Conservation (phyloP, 139 green algal species). For the Edaphochlamys debaryana region DNA sequence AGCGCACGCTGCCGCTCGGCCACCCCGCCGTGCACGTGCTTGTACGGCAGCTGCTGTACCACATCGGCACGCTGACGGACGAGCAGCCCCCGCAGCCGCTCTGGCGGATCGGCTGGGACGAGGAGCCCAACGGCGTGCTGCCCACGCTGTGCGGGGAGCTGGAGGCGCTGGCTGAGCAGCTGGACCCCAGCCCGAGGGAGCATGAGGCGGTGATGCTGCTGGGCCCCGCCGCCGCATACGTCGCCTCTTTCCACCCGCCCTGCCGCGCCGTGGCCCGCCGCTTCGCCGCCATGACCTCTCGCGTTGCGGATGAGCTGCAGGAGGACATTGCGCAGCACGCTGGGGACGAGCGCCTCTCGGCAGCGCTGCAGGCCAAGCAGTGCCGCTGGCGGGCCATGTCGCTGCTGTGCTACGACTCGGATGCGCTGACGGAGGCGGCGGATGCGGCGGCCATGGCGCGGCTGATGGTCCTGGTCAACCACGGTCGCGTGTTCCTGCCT, state of each 20-base stretch:
- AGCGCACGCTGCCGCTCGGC: conserved; percentile 40
- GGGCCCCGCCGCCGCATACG: conserved; percentile 57
- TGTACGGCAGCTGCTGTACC: conserved; percentile 55
- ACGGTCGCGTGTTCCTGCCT: conserved; percentile 49
- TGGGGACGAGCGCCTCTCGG: neutral
- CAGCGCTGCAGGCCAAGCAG: conserved; percentile 44
- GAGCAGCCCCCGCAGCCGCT: neutral
- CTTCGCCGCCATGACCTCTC: conserved; percentile 56
- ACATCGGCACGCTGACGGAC: conserved; percentile 19
- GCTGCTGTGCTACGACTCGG: conserved; percentile 47
- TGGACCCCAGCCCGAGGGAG: conserved; percentile 43
- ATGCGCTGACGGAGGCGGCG: too few species aligned
- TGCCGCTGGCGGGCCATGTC: conserved; percentile 27
- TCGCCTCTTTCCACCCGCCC: conserved; percentile 31
- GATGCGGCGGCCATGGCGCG: conserved; percentile 42
- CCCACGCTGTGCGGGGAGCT: conserved; percentile 43
- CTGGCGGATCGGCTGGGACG: conserved; percentile 3
- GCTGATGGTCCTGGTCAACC: conserved; percentile 48
- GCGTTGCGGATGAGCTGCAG: conserved; percentile 42
- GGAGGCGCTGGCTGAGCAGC: conserved; percentile 37
- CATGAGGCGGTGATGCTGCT: conserved; percentile 56
- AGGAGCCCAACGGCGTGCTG: conserved; percentile 12
- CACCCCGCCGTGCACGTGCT: conserved; percentile 48
- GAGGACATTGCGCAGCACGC: neutral
- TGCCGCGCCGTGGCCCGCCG: conserved; percentile 23